Evolutionary conservation across 352 stramenopile genomes (phyloP), one percentile per base, ranked within the genome.

Genomic region (Phytopythium cucurbitacearum): DNA sequence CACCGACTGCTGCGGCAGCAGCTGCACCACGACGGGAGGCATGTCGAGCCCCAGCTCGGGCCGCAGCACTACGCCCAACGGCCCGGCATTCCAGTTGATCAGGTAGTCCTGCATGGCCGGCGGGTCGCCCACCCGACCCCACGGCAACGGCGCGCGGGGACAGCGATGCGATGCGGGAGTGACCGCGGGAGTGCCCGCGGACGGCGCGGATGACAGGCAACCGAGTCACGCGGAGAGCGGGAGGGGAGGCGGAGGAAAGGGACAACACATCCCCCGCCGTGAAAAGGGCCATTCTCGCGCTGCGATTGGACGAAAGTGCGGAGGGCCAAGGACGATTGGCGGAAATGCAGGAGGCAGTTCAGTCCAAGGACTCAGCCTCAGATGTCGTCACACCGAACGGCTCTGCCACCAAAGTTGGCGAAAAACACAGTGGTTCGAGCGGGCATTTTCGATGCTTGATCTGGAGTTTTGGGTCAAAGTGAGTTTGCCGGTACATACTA

Each of bases 61-160:
- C 11, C 77, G 79, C 54, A 92, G 62, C 46, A 90, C 76, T 35
- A 92, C 67, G 40, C 81, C 81, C n/a, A 92, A 69, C 32, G 81
- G 81, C 0, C 81, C 81, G 10, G 76, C 73, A 59, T 92, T 87
- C 81, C 81, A 92, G 59, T 92, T 90, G 65, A 92, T 90, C 46
- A 89, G 77, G 68, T 89, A 92, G 56, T 92, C 81, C 57, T 85
- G 71, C 80, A 66, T 63, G 28, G 39, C 36, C 13, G 52, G 43
- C 28, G 37, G 13, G 15, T 64, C 21, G 21, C 21, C 21, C 21
- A 28, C 21, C 21, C 21, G 21, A 28, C 21, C 21, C 21, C 21
- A 28, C 21, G 21, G 21, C 21, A 2, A 28, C 21, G 21, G 50
- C 38, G 44, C 12, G 33, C 44, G 33, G 16, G 16, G 9, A 41